Base-by-base conservation (phyloP, 495 filamentous ascomycete species). In the Patellaria atrata region DNA sequence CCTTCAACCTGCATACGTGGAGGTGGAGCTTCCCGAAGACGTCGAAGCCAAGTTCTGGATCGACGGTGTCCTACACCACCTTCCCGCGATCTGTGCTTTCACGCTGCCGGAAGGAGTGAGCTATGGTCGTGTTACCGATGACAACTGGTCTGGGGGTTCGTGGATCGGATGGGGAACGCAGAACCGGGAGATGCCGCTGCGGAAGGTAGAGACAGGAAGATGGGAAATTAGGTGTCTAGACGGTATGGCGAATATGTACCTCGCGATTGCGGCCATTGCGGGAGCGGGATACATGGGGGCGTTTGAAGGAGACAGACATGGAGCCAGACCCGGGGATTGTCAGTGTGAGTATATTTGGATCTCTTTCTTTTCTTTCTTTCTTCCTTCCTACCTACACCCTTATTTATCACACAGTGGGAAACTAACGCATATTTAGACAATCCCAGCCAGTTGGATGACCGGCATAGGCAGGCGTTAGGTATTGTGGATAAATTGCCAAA, bases 101-200 rank as follows among this genome's bases (percentile, higher is more conserved):
- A 63, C 69, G 0, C 67, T 80, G 41, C 57, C 72, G 18, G 69
- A 70, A 36, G 51, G 62, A 2, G 56, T 60, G 0, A 71, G 64
- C 39, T 87, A 83, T 53, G 64, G 64, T 21, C 61, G 81, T 5
- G 58, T 77, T n/a, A 47, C 47, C 2, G 76, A 80, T 42, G 65
- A 76, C 9, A 59, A 64, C 22, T 92, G 84, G 84, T 69, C 75
- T 0, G 79, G 78, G 2, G 79, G 79, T 0, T 65, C 71, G 4
- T 85, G 75, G 69, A 64, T 82, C 0, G 55, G 69, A 0, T 85
- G 80, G 78, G 81, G 81, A 2, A 77, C 72, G 27, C 67, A 85
- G 51, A 84, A 85, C 48, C 68, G 75, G 13, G 80, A 85, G 55
- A 60, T 68, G 5, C 64, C 80, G 4, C 56, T 87, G 17, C 59